Conservation (phyloP, 1,139 yeast species). For the Wickerhamiella infanticola region DNA sequence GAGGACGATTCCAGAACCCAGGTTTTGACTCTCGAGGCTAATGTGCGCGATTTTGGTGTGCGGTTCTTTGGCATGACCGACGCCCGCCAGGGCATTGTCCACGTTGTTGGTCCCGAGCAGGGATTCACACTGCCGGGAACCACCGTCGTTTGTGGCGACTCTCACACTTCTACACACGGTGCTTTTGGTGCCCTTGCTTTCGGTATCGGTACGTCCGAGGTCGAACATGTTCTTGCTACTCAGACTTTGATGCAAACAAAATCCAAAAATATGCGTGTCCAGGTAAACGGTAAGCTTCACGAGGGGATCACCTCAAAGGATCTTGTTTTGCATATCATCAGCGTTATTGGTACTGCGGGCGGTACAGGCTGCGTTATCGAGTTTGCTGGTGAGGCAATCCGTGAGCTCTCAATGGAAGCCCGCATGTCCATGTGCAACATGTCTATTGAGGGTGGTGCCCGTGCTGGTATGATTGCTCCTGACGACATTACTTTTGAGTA, state of each 20-base stretch:
- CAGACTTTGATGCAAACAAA: slow-evolving; percentile 90
- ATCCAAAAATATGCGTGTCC: slow-evolving; percentile 87
- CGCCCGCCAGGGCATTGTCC: slow-evolving; percentile 92
- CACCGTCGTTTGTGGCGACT: slow-evolving; percentile 96
- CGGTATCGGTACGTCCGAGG: slow-evolving; percentile 98
- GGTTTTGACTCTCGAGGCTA: slow-evolving; percentile 81
- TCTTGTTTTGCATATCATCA: slow-evolving; percentile 82
- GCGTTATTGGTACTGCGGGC: slow-evolving; percentile 97
- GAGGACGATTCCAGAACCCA: slow-evolving; percentile 87
- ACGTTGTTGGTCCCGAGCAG: slow-evolving; percentile 96
- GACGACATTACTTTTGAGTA: slow-evolving; percentile 79
- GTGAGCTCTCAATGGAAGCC: slow-evolving; percentile 88
- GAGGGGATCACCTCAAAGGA: slow-evolving; percentile 94
- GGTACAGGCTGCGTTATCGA: slow-evolving; percentile 97
- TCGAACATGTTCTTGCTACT: slow-evolving; percentile 94
- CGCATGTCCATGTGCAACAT: slow-evolving; percentile 98
- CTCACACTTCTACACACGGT: slow-evolving; percentile 97
- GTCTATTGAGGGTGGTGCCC: slow-evolving; percentile 98
- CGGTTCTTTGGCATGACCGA: slow-evolving; percentile 92
- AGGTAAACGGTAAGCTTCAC: slow-evolving; percentile 64
- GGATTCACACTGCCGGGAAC: slow-evolving; percentile 98
- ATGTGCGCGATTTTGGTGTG: slow-evolving; percentile 76
- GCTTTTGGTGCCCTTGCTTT: slow-evolving; percentile 97
- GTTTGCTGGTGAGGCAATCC: slow-evolving; percentile 91
- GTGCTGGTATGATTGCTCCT: slow-evolving; percentile 98